A percentile compares a stretch with the other conserved stretches of the same genome.
Evolutionary conservation across 2,329 filamentous ascomycete genomes (phyloP).

Genomic region (Neopestalotiopsis sp.): DNA sequence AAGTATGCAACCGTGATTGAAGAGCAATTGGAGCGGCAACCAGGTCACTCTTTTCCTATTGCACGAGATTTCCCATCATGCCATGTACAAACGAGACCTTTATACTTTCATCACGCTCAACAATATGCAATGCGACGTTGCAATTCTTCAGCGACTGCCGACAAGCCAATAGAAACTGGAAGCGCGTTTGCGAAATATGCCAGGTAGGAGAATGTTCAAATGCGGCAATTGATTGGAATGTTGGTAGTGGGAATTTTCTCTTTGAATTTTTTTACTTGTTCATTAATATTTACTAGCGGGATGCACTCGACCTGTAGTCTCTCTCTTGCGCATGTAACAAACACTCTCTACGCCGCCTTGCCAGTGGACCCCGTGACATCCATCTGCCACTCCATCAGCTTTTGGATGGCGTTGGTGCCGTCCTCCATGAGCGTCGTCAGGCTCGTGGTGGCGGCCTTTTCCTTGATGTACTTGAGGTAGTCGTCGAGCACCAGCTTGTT

Average conservation of each 20-base stretch:
- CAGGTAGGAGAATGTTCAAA: not conserved
- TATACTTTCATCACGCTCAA: not conserved
- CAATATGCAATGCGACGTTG: not conserved
- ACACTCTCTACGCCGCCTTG: slow-evolving; percentile 36
- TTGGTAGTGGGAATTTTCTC: not conserved
- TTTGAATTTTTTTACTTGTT: not conserved
- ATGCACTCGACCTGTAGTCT: not conserved
- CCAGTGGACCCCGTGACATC: slow-evolving; percentile 51
- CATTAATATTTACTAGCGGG: not conserved
- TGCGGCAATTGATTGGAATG: not conserved
- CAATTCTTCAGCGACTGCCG: not conserved
- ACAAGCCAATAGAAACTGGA: not conserved
- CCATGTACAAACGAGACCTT: not conserved
- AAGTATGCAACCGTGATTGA: too few relatives aligned
- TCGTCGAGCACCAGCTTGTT: slow-evolving; percentile 58
- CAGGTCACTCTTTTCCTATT: too few relatives aligned
- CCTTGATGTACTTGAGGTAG: slow-evolving; percentile 47
- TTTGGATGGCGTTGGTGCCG: slow-evolving; percentile 48
- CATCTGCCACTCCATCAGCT: slow-evolving; percentile 53
- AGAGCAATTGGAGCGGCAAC: too few relatives aligned
- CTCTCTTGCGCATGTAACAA: not conserved
- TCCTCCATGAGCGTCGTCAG: slow-evolving; percentile 50
- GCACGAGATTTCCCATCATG: too few relatives aligned
- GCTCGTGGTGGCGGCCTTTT: slow-evolving; percentile 40
- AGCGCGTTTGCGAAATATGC: not conserved